Evolutionary conservation across 2,329 filamentous ascomycete genomes (phyloP), one percentile per base, ranked within the genome.

Genomic region (Neofusicoccum parvum): DNA sequence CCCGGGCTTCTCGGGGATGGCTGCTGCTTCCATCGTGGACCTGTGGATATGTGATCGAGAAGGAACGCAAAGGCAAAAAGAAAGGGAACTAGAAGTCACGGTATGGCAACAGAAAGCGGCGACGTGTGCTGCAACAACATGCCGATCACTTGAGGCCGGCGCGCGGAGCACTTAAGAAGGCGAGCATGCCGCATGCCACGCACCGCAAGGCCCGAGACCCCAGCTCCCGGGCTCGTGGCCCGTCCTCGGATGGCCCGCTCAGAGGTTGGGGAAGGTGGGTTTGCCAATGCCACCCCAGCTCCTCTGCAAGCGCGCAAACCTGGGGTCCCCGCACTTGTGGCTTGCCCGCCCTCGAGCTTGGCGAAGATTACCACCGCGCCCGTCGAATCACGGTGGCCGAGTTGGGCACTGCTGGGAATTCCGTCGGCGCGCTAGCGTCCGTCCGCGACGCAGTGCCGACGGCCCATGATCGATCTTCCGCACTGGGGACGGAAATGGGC

Each of bases 251-350:
- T 20, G 39, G 51, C 27, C 12, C 23, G 53, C 11, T 15, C 37
- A n/a, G 53, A 32, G 20, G 37, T n/a, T n/a, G 20, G 39, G 53
- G 23, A 27, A 32, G 23, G 15, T 20, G 39, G 37, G 27, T 23
- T 12, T 59, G 54, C 39, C 53, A 58, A 45, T 45, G 37, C 23
- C 37, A 7, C 37, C 37, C 12, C 27, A 34, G 9, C 12, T 27
- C 23, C 45, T 17, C 20, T 20, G 39, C 15, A 32, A 32, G 48
- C 15, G 17, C 9, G 39, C 54, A 48, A 60, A 60, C n/a, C 27
- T 37, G 56, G 56, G 43, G 56, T 60, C 56, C 56, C 56, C 56
- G 56, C 56, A 60, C 39, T 46, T 45, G 41, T 59, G 54, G 54
- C 41, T 59, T 43, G 41, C n/a, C 27, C 9, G 15, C 41, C n/a